Evolutionary conservation across 306 rosid species (phyloP).

Genomic region (Cucumis melo): DNA sequence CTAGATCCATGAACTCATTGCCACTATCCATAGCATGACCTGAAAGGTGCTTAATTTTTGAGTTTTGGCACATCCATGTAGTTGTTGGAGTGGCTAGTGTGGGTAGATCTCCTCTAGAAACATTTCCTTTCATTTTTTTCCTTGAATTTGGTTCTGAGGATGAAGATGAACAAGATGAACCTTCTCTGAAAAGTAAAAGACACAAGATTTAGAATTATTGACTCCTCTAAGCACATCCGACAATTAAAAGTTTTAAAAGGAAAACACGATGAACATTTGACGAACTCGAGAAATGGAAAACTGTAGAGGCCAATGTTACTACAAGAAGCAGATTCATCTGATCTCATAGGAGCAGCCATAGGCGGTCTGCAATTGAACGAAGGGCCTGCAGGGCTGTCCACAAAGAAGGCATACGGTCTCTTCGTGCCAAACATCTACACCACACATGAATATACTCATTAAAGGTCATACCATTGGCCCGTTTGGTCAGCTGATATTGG

Average conservation of each 20-base stretch:
- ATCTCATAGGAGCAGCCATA: conserved; percentile 24
- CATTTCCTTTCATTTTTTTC: not conserved
- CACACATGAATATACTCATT: not conserved
- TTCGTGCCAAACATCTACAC: conserved; percentile 49
- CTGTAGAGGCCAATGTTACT: conserved; percentile 18
- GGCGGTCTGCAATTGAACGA: conserved; percentile 27
- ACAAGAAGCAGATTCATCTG: conserved; percentile 20
- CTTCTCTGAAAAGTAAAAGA: not conserved
- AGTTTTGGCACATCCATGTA: not conserved
- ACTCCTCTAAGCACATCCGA: not conserved
- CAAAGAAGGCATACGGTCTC: conserved; percentile 50
- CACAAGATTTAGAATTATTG: not conserved
- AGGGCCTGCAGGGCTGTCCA: conserved; percentile 26
- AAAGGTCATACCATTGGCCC: not conserved
- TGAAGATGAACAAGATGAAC: not conserved
- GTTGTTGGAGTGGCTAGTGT: conserved; percentile 3
- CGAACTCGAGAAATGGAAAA: conserved; percentile 36
- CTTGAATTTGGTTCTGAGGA: conserved; percentile 1
- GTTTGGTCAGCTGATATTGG: not conserved
- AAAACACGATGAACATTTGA: not conserved
- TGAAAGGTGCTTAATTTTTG: not conserved
- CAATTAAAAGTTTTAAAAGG: not conserved
- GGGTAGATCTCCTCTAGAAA: not conserved
- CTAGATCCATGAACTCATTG: not conserved
- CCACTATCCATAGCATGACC: not conserved